Evolutionary conservation across 495 filamentous ascomycete genomes (phyloP).

Genomic region (Xanthoparmelia taractica): DNA sequence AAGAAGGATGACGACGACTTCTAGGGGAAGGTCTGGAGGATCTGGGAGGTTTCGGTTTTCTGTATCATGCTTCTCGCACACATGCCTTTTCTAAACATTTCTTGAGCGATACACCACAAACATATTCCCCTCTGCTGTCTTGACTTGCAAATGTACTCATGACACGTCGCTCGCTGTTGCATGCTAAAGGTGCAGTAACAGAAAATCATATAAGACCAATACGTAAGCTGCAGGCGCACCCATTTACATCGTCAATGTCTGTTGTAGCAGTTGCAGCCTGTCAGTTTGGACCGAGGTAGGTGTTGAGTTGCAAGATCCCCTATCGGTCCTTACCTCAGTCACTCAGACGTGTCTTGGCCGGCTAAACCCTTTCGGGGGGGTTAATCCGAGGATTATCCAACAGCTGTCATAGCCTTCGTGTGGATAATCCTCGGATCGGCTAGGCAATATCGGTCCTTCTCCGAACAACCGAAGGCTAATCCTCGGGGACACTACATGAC

Average conservation of each 20-base stretch:
- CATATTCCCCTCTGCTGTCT: neutral
- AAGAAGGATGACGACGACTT: slow-evolving; percentile 35
- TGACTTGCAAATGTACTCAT: neutral
- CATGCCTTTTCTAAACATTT: neutral
- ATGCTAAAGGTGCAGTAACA: neutral
- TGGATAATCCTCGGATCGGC: too few species aligned
- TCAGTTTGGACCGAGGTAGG: neutral
- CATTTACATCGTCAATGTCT: neutral
- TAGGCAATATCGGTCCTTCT: too few species aligned
- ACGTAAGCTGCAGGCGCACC: neutral
- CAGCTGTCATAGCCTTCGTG: too few species aligned
- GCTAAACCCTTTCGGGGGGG: too few species aligned
- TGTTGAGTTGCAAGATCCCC: too few species aligned
- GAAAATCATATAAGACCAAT: too few species aligned
- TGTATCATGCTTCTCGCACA: neutral
- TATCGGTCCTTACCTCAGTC: too few species aligned
- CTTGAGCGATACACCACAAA: slow-evolving; percentile 3
- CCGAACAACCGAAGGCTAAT: too few species aligned
- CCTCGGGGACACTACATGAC: neutral
- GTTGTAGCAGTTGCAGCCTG: neutral
- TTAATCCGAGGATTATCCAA: too few species aligned
- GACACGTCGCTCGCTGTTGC: neutral
- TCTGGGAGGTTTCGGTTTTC: neutral
- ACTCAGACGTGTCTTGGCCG: too few species aligned
- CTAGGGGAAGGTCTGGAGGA: slow-evolving; percentile 9